A percentile compares a stretch with the other conserved stretches of the same genome.
Evolutionary conservation across 1,284 basidiomycete species (phyloP).

Genomic region (Ustilago shanxiensis): DNA sequence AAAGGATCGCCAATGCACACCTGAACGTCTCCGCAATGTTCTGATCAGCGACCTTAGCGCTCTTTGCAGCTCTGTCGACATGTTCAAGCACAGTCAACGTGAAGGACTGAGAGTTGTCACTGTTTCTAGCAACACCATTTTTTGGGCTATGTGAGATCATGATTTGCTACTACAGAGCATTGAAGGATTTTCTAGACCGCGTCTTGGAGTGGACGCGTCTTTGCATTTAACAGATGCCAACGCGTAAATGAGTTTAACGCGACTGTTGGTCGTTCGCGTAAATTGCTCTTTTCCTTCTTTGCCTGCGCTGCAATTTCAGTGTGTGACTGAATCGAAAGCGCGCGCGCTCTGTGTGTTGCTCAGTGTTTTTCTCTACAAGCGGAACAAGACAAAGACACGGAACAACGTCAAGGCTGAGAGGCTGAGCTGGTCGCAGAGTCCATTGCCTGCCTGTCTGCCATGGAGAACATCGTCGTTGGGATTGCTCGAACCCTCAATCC

Average conservation of each 20-base stretch:
- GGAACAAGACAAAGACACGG: background rate
- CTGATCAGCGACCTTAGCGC: too few species aligned
- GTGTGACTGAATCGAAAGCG: too few species aligned
- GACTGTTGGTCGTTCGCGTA: slow-evolving; percentile 30
- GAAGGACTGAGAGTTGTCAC: too few species aligned
- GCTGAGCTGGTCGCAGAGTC: background rate
- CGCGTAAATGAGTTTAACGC: slow-evolving; percentile 39
- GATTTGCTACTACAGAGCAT: background rate
- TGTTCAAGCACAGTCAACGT: too few species aligned
- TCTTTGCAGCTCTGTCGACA: too few species aligned
- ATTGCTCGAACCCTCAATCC: background rate
- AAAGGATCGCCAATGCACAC: too few species aligned
- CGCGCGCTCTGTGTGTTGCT: slow-evolving; percentile 22
- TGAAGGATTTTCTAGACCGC: background rate
- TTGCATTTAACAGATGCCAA: background rate
- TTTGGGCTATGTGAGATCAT: too few species aligned
- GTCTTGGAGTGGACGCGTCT: background rate
- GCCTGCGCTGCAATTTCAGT: background rate
- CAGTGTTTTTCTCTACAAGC: slow-evolving; percentile 24
- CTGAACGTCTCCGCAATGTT: too few species aligned
- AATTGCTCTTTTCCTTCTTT: slow-evolving; percentile 16
- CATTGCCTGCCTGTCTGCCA: background rate
- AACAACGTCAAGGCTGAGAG: background rate
- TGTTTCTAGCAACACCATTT: too few species aligned
- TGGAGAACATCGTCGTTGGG: background rate